Percentiles rank a stretch among this genome's conserved stretches.
Evolutionary conservation across 495 filamentous ascomycete species (phyloP).

Genomic region (Neurospora terricola): DNA sequence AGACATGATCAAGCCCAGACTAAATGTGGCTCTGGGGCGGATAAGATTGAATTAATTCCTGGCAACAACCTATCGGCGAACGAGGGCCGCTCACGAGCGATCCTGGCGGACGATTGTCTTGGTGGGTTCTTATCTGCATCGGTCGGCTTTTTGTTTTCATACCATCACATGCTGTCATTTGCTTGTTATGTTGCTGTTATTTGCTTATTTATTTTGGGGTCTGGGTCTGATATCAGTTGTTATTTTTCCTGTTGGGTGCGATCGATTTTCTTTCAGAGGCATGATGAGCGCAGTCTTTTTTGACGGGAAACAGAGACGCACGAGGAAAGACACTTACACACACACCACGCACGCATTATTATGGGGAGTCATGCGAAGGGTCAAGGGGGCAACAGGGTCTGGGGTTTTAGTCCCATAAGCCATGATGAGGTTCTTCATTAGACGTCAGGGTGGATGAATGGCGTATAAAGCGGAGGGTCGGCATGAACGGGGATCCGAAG

Average conservation of each 20-base stretch:
- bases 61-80: neutral
- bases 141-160: neutral
- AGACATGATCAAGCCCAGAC: neutral
- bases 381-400: neutral
- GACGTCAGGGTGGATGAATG: neutral
- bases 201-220: neutral
- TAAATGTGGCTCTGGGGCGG: neutral
- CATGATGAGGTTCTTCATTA: neutral
- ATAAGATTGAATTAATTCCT: neutral
- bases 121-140: neutral
- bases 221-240: slow-evolving; percentile 4
- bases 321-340: neutral
- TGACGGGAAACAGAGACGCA: neutral
- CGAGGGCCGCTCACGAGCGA: neutral
- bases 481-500: neutral
- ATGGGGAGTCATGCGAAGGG: neutral
- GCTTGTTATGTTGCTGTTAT: neutral
- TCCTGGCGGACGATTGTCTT: neutral
- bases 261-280: neutral
- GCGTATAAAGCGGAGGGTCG: neutral
- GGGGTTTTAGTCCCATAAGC: neutral
- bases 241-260: neutral
- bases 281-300: neutral
- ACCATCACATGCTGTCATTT: neutral
- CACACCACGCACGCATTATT: neutral